These are phyloP conservation scores for Postia placenta DNA, from an alignment of 768 basidiomycete genomes.

Conservation along the genomic window DNA sequence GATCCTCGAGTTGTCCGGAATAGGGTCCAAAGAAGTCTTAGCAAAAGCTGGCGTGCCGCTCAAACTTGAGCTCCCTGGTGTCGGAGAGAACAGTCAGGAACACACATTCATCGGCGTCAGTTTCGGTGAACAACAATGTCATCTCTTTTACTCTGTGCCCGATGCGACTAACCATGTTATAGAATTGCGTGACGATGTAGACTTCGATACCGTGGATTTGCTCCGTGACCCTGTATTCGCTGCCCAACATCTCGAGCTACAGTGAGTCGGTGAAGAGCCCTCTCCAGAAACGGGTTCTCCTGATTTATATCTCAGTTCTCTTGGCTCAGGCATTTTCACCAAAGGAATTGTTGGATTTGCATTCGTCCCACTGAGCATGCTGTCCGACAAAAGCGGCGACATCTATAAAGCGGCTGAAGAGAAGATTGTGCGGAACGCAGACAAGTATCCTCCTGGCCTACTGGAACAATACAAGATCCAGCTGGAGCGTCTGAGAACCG, in stretches of 20 bases:
- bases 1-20: slow-evolving; percentile 53
- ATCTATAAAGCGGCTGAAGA: slow-evolving; percentile 21
- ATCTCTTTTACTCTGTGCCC: neutral
- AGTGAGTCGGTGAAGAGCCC: slow-evolving; percentile 21
- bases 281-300: neutral
- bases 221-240: slow-evolving; percentile 22
- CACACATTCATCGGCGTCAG: slow-evolving; percentile 27
- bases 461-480: slow-evolving; percentile 36
- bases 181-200: slow-evolving; percentile 28
- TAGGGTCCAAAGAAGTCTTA: slow-evolving; percentile 40
- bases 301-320: slow-evolving; percentile 11
- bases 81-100: slow-evolving; percentile 53
- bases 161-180: neutral
- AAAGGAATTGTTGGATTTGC: slow-evolving; percentile 22
- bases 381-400: slow-evolving; percentile 17
- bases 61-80: slow-evolving; percentile 37
- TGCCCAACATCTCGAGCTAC: slow-evolving; percentile 26
- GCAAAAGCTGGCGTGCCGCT: slow-evolving; percentile 31
- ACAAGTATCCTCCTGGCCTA: slow-evolving; percentile 26
- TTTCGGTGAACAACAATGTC: slow-evolving; percentile 19
- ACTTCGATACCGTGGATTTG: slow-evolving; percentile 23
- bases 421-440: slow-evolving; percentile 16
- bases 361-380: slow-evolving; percentile 15
- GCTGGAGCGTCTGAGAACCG: slow-evolving; percentile 25
- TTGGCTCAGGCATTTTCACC: slow-evolving; percentile 21